A percentile compares a stretch with the other conserved stretches of the same genome.
phyloP scores from a whole-genome alignment of 1,139 yeast genomes.

The Yamadazyma kanchanaburiensis region DNA sequence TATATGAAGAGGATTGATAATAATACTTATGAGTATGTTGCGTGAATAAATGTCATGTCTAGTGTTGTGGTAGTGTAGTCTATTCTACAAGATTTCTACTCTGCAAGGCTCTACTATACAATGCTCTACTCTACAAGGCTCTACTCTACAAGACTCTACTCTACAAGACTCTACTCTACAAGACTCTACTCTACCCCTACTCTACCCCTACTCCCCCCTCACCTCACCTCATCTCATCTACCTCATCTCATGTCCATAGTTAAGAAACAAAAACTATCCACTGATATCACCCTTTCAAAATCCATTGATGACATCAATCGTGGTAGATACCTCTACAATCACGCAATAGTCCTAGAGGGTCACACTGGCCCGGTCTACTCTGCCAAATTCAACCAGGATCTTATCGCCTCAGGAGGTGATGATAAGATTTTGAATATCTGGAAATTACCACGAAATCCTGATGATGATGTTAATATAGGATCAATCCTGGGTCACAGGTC shows the following conservation, averaged over 20 bases:
- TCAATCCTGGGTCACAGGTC: constrained; percentile 44
- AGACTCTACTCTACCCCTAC: too few relatives aligned
- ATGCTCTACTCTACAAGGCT: too few relatives aligned
- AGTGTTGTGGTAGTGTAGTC: not conserved
- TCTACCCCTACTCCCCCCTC: not conserved
- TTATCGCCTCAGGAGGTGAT: constrained; percentile 51
- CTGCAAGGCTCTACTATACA: too few relatives aligned
- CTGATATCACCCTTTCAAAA: constrained; percentile 1
- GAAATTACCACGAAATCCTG: constrained; percentile 32
- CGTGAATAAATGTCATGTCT: constrained; percentile 2
- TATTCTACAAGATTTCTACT: constrained; percentile 1
- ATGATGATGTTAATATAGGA: constrained; percentile 33
- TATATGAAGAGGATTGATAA: constrained; percentile 77
- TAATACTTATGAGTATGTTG: constrained; percentile 71
- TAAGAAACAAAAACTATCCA: constrained; percentile 16
- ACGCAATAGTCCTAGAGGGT: constrained; percentile 29
- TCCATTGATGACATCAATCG: not conserved
- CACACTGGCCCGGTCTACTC: constrained; percentile 49
- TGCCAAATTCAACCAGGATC: constrained; percentile 35
- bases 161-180: too few relatives aligned
- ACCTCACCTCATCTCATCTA: not conserved
- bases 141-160: too few relatives aligned
- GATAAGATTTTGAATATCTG: constrained; percentile 48
- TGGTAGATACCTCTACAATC: constrained; percentile 2
- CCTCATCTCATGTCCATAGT: constrained; percentile 18